A percentile compares a stretch with the other conserved stretches of the same genome.
Conservation (phyloP, 2,329 filamentous ascomycete genomes). For the Cladophialophora exuberans region DNA sequence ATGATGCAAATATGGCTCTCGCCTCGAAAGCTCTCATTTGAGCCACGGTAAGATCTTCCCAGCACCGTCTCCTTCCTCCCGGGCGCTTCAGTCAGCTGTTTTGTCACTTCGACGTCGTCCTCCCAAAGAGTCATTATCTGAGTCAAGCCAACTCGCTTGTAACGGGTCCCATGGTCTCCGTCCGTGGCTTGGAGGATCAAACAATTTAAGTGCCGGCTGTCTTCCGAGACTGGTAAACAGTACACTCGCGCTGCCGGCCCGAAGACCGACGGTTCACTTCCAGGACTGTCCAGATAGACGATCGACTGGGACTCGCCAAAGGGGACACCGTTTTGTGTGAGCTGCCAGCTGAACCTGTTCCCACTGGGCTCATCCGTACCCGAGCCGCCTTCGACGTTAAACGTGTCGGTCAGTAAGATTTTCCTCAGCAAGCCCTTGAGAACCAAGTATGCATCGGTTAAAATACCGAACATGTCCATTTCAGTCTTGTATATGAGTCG, state of each 20-base stretch:
- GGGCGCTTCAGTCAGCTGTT: slow-evolving; percentile 2
- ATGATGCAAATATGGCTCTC: slow-evolving; percentile 20
- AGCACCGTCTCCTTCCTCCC: background rate
- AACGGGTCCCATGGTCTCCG: slow-evolving; percentile 13
- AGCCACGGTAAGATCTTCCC: slow-evolving; percentile 13
- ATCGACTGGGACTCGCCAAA: background rate
- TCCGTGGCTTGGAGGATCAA: slow-evolving; percentile 16
- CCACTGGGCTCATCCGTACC: background rate
- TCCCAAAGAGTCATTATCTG: background rate
- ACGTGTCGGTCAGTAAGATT: slow-evolving; percentile 12
- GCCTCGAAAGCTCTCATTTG: background rate
- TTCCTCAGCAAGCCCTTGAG: slow-evolving; percentile 12
- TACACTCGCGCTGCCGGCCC: slow-evolving; percentile 11
- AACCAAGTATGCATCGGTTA: slow-evolving; percentile 18
- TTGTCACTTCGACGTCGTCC: background rate
- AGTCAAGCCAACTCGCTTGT: slow-evolving; percentile 11
- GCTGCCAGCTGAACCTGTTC: slow-evolving; percentile 15
- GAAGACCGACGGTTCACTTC: slow-evolving; percentile 13
- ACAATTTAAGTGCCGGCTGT: slow-evolving; percentile 5
- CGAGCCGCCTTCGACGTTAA: background rate
- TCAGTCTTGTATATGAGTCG: slow-evolving; percentile 10
- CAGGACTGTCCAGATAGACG: slow-evolving; percentile 18
- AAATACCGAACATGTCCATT: slow-evolving; percentile 11
- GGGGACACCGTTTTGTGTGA: slow-evolving; percentile 3
- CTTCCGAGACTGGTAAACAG: slow-evolving; percentile 9